Base-by-base conservation (phyloP, 2,329 filamentous ascomycete genomes). In the Xylariaceae sp. region DNA sequence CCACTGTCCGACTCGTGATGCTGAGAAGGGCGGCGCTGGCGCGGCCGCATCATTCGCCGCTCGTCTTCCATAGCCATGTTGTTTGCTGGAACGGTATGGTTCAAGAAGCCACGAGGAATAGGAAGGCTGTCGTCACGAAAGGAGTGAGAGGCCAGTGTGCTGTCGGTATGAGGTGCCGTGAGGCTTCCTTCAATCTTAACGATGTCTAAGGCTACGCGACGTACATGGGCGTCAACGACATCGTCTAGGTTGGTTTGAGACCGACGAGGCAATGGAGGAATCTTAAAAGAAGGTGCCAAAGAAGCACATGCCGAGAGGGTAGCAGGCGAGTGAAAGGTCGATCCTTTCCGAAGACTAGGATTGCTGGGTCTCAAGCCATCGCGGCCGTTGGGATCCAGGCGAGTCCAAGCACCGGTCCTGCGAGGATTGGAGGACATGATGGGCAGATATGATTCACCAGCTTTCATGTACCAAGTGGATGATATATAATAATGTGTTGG, bases 1-100 rank as follows among this genome's bases (percentile, higher is more conserved):
- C 91, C 92, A 73, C 92, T 96, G 77, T 97, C 92, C 13, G 90
- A 94, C 60, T 84, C 83, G 75, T 92, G 88, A 70, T 86, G 83
- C 70, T 86, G 82, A 49, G 79, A 80, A 61, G 78, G 76, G 70
- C 85, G 81, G 59, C 80, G 80, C 54, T 76, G 77, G 60, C 81
- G 82, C 64, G 81, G 80, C 60, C 81, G 83, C 64, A 82, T 73
- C 47, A 81, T 75, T 62, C 79, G 78, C 60, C 79, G 75, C 72
- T 80, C 79, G 61, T 70, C 69, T 8, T 75, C 71, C 66, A 75
- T 70, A 45, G 74, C 72, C 77, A 82, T 81, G 56, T 76, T 74
- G 63, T 78, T 76, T 60, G 80, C 76, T 62, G 79, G 76, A 68
- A 86, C 70, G 62, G 82, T 80, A 69, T 81, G 79, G 63, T 82